Percentiles rank a stretch among this genome's conserved stretches.
Evolutionary conservation across 768 basidiomycete genomes (phyloP).

Genomic region (Lentinula raphanica): DNA sequence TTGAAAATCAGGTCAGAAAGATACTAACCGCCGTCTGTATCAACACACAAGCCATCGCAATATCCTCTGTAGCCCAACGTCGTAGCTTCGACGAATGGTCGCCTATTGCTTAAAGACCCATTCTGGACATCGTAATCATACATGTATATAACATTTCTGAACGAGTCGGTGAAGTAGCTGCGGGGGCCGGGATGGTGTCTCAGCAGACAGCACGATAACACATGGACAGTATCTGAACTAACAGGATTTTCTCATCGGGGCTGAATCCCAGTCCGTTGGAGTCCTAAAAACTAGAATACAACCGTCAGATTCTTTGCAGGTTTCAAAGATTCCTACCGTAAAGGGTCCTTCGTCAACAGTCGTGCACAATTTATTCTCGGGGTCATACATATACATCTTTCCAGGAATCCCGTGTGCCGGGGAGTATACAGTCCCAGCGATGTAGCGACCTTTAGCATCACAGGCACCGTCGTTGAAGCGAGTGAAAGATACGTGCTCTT

Average conservation of each 20-base stretch:
- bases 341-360: slow-evolving; percentile 61
- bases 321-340: slow-evolving; percentile 36
- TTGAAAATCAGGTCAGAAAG: not conserved
- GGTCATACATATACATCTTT: slow-evolving; percentile 55
- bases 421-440: slow-evolving; percentile 59
- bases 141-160: slow-evolving; percentile 59
- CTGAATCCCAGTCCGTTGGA: slow-evolving; percentile 65
- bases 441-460: slow-evolving; percentile 57
- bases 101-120: slow-evolving; percentile 51
- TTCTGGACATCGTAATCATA: slow-evolving; percentile 54
- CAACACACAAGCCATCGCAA: slow-evolving; percentile 65
- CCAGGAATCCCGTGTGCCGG: slow-evolving; percentile 47
- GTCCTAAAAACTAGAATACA: slow-evolving; percentile 31
- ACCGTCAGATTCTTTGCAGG: not conserved
- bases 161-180: slow-evolving; percentile 70
- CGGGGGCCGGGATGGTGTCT: not conserved
- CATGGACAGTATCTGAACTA: slow-evolving; percentile 15
- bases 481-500: slow-evolving; percentile 34
- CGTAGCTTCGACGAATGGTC: slow-evolving; percentile 53
- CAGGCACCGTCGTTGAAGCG: slow-evolving; percentile 73
- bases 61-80: slow-evolving; percentile 46
- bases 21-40: slow-evolving; percentile 39
- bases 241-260: slow-evolving; percentile 58
- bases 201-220: not conserved
- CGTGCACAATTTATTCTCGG: slow-evolving; percentile 37